Base-by-base conservation (phyloP, 139 green algal species). In the Closterium sp. region DNA sequence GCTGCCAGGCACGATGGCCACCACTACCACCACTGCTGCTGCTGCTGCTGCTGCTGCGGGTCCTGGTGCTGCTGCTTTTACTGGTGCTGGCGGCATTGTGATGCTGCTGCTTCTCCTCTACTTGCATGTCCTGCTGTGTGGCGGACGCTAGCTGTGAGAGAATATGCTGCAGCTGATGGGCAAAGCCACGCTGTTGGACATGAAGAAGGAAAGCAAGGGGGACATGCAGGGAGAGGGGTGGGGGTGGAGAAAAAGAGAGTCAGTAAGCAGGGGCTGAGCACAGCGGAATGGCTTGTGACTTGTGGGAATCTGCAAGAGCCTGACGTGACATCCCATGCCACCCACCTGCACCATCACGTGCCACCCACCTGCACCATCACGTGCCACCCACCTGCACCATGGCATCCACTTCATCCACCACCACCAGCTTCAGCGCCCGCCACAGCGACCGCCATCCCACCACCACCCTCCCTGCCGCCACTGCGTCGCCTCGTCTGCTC, bases 331-430 rank as follows among this genome's bases (percentile, higher is more conserved):
- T 34, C 84, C 31, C 84, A 87, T 34, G 10, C 31, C 31, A 35
- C 31, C 31, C 31, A 87, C 4, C 43, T n/a, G n/a, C n/a, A n/a
- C 43, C 43, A 69, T 9, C 43, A 12, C 43, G 23, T 28, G 12
- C 43, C 43, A 69, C 3, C 12, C 43, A 5, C 21, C 43, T 16
- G 0, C 43, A 69, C 43, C 8, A n/a, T n/a, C n/a, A n/a, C n/a
- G n/a, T n/a, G 85, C 36, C 8, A 84, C 88, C 28, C 5, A 91
- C 88, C 88, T 91, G 64, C 28, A 91, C 34, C 88, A 91, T 91
- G 35, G 36, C 66, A 89, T 91, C 88, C 25, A 91, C 88, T 36
- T 91, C 88, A 32, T 91, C 88, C 28, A 91, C 28, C 25, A 91
- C 88, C n/a, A 91, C 34, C 28, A 89, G 28, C 66, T 9, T 31